phyloP scores from a whole-genome alignment of 495 filamentous ascomycete genomes.

The Penicillium turbatum region DNA sequence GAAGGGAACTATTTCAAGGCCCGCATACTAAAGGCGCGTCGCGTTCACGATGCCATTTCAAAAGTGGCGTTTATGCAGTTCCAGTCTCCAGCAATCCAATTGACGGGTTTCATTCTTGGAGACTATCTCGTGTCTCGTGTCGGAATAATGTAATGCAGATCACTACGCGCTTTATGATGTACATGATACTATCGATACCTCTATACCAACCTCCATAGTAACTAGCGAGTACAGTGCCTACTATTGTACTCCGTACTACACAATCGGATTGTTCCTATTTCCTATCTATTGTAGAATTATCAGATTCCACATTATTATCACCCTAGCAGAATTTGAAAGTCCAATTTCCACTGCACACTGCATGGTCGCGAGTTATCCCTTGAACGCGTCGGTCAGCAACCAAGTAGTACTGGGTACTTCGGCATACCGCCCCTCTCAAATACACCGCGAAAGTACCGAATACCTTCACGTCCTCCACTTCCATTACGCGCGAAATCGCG shows the following conservation, averaged over 20 bases:
- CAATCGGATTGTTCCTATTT: not conserved
- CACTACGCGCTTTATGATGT: not conserved
- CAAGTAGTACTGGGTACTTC: constrained; percentile 8
- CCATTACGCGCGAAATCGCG: not conserved
- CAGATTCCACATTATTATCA: not conserved
- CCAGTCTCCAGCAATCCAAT: constrained; percentile 14
- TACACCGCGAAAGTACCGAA: constrained; percentile 2
- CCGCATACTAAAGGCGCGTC: constrained; percentile 13
- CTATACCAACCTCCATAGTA: no score
- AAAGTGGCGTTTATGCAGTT: constrained; percentile 19
- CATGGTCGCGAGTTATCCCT: constrained; percentile 7
- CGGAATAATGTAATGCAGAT: not conserved
- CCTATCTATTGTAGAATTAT: not conserved
- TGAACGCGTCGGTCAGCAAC: constrained; percentile 4
- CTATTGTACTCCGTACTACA: not conserved
- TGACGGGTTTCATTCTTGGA: constrained; percentile 6
- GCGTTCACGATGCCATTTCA: constrained; percentile 20
- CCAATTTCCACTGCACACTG: not conserved
- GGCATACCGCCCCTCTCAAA: not conserved
- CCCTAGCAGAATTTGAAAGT: not conserved
- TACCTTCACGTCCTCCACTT: constrained; percentile 9
- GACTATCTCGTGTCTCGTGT: not conserved
- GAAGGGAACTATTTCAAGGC: constrained; percentile 17
- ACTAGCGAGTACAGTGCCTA: not conserved
- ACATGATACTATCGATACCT: not conserved